Evolutionary conservation across 768 basidiomycete genomes (phyloP).

Genomic region (Rhizopogon vinicolor): DNA sequence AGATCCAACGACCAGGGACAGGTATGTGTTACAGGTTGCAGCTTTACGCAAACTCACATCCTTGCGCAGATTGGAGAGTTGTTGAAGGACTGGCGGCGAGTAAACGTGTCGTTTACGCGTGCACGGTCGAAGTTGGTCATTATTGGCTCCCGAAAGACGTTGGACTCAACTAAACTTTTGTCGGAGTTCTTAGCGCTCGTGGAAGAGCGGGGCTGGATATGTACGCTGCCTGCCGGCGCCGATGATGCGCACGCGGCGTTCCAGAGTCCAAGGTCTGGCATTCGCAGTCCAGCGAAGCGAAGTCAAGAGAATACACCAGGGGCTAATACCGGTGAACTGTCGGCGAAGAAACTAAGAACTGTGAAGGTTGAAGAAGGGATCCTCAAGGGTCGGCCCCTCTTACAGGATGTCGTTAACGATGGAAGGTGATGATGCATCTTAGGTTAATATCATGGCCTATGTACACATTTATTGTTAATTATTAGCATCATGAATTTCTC

Average conservation of each 20-base stretch:
- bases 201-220: conserved; percentile 68
- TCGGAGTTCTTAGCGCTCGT: conserved; percentile 75
- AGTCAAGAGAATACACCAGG: conserved; percentile 1
- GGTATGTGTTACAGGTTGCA: conserved; percentile 40
- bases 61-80: conserved; percentile 77
- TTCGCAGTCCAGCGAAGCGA: conserved; percentile 7
- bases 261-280: conserved; percentile 16
- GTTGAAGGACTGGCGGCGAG: conserved; percentile 90
- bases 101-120: conserved; percentile 96
- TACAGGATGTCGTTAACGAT: conserved; percentile 56
- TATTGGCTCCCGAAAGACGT: conserved; percentile 80
- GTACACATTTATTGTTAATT: not conserved
- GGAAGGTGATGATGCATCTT: conserved; percentile 11
- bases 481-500: too few species aligned
- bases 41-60: not conserved
- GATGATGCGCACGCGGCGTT: conserved; percentile 44
- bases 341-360: conserved; percentile 34
- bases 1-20: conserved; percentile 75
- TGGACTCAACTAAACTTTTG: conserved; percentile 58
- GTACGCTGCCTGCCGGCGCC: conserved; percentile 50
- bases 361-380: conserved; percentile 34
- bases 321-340: conserved; percentile 8
- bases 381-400: conserved; percentile 51
- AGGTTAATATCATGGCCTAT: conserved; percentile 37
- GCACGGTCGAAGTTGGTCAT: conserved; percentile 89